phyloP scores from a whole-genome alignment of 805 yeast species.

The Citeromyces matritensis region DNA sequence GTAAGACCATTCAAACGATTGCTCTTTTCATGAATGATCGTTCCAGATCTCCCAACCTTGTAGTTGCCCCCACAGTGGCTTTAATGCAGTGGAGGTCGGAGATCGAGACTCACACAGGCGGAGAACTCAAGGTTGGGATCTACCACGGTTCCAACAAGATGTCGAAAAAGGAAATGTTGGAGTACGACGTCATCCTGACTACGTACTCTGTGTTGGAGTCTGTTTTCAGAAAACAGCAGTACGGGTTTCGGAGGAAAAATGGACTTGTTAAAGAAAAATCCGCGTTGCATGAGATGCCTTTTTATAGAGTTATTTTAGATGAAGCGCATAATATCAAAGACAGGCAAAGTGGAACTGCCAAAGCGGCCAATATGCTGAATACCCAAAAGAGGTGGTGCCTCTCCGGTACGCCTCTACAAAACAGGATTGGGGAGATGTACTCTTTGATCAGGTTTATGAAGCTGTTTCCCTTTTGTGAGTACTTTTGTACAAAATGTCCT shows the following conservation, averaged over 20 bases:
- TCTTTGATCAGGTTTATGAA: constrained; percentile 78
- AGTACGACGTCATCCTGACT: constrained; percentile 73
- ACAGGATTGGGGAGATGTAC: constrained; percentile 92
- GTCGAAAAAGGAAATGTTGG: constrained; percentile 35
- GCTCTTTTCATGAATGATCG: constrained; percentile 66
- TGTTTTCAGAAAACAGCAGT: constrained; percentile 63
- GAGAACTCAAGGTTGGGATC: constrained; percentile 47
- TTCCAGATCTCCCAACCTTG: constrained; percentile 61
- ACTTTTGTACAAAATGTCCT: constrained; percentile 87
- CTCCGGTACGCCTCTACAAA: constrained; percentile 93
- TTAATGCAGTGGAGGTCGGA: constrained; percentile 96
- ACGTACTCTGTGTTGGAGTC: constrained; percentile 90
- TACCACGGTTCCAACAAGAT: constrained; percentile 83
- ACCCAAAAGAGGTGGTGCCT: constrained; percentile 80
- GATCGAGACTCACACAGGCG: constrained; percentile 72
- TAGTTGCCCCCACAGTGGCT: constrained; percentile 98
- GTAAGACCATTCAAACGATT: constrained; percentile 94
- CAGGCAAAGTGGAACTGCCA: constrained; percentile 83
- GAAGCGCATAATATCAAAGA: constrained; percentile 98
- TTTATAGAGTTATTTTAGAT: constrained; percentile 80
- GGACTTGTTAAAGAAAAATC: constrained; percentile 64
- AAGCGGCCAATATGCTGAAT: constrained; percentile 66
- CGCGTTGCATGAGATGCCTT: constrained; percentile 55
- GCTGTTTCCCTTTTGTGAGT: constrained; percentile 74
- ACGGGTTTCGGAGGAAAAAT: constrained; percentile 68